phyloP scores from a whole-genome alignment of 192 early-diverging fungal species.

The Entophlyctis luteolus region DNA sequence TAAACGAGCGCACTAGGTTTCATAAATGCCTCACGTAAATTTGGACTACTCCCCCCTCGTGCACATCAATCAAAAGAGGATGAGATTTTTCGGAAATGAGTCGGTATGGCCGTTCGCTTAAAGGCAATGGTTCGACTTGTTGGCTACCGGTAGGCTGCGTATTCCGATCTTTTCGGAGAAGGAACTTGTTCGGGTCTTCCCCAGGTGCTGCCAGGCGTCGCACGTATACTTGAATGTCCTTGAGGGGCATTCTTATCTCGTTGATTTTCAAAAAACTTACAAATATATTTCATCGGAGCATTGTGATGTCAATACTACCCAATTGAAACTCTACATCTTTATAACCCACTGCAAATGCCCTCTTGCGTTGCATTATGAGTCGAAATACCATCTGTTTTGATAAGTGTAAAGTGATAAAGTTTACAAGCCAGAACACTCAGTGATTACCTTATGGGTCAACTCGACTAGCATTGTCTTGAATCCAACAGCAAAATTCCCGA shows the following conservation, averaged over 20 bases:
- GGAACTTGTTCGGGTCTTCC: not conserved
- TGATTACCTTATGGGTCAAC: conserved; percentile 11
- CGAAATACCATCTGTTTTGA: not conserved
- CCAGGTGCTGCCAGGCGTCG: not conserved
- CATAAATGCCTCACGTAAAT: not conserved
- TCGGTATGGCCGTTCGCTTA: not conserved
- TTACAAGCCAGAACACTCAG: not conserved
- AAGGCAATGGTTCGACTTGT: not conserved
- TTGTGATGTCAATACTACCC: not conserved
- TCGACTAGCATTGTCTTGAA: not conserved
- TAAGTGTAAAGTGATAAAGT: not conserved
- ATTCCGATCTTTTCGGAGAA: not conserved
- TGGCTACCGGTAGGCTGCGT: too few species aligned
- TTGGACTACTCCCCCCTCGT: not conserved
- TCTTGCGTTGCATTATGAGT: not conserved
- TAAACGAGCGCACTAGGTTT: not conserved
- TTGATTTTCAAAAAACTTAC: too few species aligned
- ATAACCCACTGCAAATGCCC: not conserved
- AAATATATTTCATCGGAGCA: not conserved
- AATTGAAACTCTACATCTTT: not conserved
- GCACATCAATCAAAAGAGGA: not conserved
- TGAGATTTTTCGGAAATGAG: not conserved
- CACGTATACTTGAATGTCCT: not conserved
- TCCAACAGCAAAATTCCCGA: not conserved
- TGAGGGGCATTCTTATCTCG: too few species aligned